These are phyloP conservation scores for carrot (Daucus carota) DNA, from an alignment of 129 eudicot species.

Conservation along the genomic window DNA sequence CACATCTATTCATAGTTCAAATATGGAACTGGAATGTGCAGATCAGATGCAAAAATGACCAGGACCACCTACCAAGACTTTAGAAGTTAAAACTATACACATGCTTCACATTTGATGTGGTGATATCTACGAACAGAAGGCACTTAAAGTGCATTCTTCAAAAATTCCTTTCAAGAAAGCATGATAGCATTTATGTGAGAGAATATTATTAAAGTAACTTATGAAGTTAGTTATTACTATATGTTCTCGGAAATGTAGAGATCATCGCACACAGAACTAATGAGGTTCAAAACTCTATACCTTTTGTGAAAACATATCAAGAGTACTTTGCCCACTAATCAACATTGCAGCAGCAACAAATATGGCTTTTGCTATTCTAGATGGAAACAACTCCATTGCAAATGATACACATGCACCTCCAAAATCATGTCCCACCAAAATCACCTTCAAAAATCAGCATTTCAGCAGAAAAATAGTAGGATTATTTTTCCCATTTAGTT, in stretches of 20 bases:
- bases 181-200: background rate
- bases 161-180: background rate
- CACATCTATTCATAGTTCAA: too few relatives aligned
- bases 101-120: background rate
- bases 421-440: conserved; percentile 93
- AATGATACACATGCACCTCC: conserved; percentile 91
- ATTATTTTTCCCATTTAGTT: background rate
- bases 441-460: conserved; percentile 46
- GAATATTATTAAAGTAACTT: background rate
- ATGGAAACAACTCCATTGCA: conserved; percentile 79
- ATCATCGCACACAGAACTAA: background rate
- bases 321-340: conserved; percentile 75
- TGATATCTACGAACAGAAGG: background rate
- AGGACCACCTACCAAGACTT: background rate
- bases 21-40: too few relatives aligned
- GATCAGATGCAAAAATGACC: too few relatives aligned
- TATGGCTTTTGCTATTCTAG: conserved; percentile 68
- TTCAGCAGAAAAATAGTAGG: background rate
- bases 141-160: background rate
- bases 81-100: background rate
- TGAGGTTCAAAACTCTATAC: conserved; percentile 27
- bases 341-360: conserved; percentile 86
- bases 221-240: background rate
- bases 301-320: conserved; percentile 88
- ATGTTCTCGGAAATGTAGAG: background rate